phyloP scores from a whole-genome alignment of 768 basidiomycete genomes.

The Piloderma croceum region DNA sequence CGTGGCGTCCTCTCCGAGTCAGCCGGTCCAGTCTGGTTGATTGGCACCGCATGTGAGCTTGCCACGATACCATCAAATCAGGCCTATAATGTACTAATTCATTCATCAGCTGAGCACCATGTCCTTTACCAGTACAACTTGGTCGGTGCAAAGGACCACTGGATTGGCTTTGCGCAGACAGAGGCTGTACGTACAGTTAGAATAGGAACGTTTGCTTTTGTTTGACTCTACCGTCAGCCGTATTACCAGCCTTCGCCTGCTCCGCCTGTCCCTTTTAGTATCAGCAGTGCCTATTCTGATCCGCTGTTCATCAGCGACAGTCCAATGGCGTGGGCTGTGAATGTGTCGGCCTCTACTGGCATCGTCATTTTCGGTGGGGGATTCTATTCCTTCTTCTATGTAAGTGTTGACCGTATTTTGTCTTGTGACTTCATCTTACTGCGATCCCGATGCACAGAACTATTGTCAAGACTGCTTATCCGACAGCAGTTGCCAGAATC shows the following conservation, averaged over 20 bases:
- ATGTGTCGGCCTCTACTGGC: slow-evolving; percentile 34
- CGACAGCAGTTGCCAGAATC: slow-evolving; percentile 35
- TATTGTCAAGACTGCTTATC: slow-evolving; percentile 35
- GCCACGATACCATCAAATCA: too few species aligned
- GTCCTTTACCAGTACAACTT: slow-evolving; percentile 46
- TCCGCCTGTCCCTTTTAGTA: slow-evolving; percentile 37
- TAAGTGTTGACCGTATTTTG: slow-evolving; percentile 3
- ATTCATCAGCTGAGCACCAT: slow-evolving; percentile 36
- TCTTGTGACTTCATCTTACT: slow-evolving; percentile 45
- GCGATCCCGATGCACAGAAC: slow-evolving; percentile 52
- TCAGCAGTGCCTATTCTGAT: slow-evolving; percentile 31
- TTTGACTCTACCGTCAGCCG: slow-evolving; percentile 26
- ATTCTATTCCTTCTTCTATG: slow-evolving; percentile 1
- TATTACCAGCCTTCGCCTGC: slow-evolving; percentile 46
- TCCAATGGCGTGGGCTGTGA: slow-evolving; percentile 38
- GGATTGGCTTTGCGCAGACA: slow-evolving; percentile 47
- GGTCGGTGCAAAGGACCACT: slow-evolving; percentile 41
- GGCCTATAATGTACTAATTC: slow-evolving; percentile 34
- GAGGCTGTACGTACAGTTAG: slow-evolving; percentile 44
- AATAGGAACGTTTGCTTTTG: too few species aligned
- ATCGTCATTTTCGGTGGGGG: slow-evolving; percentile 40
- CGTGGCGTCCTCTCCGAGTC: slow-evolving; percentile 36
- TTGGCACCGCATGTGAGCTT: slow-evolving; percentile 7
- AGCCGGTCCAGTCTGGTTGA: slow-evolving; percentile 33
- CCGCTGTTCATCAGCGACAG: slow-evolving; percentile 30